Conservation (phyloP, 2,329 filamentous ascomycete genomes). For the Thermochaetoides dissita region DNA sequence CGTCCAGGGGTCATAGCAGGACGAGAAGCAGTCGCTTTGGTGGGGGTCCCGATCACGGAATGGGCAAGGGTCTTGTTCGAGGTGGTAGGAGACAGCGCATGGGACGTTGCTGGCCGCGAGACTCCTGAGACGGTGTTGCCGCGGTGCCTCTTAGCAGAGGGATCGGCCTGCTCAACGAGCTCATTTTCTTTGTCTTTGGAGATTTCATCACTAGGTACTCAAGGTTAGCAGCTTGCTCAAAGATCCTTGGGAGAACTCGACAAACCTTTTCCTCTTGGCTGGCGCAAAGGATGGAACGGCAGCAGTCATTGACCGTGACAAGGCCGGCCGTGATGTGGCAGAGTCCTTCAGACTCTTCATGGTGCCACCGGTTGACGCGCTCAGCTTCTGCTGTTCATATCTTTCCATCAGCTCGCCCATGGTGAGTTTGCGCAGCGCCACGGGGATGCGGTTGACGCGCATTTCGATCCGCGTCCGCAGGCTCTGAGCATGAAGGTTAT, state of each 20-base stretch:
- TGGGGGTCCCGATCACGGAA: no score
- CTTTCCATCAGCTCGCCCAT: slow-evolving; percentile 64
- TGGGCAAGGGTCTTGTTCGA: no score
- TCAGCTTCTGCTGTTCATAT: slow-evolving; percentile 24
- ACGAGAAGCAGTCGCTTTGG: no score
- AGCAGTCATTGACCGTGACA: background rate
- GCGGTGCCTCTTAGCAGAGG: no score
- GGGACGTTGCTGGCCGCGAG: no score
- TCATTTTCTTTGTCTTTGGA: slow-evolving; percentile 67
- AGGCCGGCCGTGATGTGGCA: no score
- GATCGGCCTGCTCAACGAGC: slow-evolving; percentile 23
- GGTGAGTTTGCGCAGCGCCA: slow-evolving; percentile 59
- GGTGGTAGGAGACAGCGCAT: no score
- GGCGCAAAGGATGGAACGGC: slow-evolving; percentile 11
- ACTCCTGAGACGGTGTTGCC: no score
- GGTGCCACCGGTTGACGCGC: slow-evolving; percentile 15
- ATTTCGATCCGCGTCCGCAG: slow-evolving; percentile 78
- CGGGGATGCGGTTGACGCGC: slow-evolving; percentile 82
- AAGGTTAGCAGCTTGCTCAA: slow-evolving; percentile 14
- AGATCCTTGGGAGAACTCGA: slow-evolving; percentile 4
- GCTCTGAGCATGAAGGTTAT: slow-evolving; percentile 74
- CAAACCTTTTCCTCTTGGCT: slow-evolving; percentile 40
- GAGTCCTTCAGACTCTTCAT: background rate
- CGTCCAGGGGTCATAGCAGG: no score
- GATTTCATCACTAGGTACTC: slow-evolving; percentile 42